Conservation (phyloP, 495 filamentous ascomycete species). For the Aspergillus wentii region DNA sequence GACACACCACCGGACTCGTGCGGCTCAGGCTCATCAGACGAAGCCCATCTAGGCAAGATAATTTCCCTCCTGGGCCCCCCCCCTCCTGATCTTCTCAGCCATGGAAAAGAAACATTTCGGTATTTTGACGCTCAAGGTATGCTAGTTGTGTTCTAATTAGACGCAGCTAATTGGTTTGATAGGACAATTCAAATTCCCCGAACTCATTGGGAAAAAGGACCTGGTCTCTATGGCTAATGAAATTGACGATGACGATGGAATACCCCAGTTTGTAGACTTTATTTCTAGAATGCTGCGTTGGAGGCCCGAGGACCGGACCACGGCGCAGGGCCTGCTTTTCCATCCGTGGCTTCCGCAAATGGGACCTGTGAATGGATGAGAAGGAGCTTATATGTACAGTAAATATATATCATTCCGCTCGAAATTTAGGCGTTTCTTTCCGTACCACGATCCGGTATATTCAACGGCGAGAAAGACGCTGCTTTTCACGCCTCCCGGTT, state of each 20-base stretch:
- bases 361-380: conserved; percentile 5
- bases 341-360: conserved; percentile 12
- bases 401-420: too few species aligned
- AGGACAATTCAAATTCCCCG: conserved; percentile 17
- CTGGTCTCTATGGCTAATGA: conserved; percentile 10
- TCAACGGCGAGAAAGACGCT: too few species aligned
- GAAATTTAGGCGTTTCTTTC: too few species aligned
- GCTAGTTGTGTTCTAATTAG: conserved; percentile 4
- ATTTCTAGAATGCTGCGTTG: conserved; percentile 8
- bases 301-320: conserved; percentile 12
- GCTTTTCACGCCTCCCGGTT: too few species aligned
- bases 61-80: conserved; percentile 21
- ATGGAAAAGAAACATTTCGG: conserved; percentile 12
- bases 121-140: conserved; percentile 20
- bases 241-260: conserved; percentile 9
- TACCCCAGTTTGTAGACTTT: conserved; percentile 8
- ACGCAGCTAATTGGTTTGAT: conserved; percentile 11
- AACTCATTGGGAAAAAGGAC: conserved; percentile 10
- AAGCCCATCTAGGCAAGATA: conserved; percentile 23
- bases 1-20: conserved; percentile 11
- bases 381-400: too few species aligned
- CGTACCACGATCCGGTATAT: too few species aligned
- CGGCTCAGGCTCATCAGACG: conserved; percentile 11
- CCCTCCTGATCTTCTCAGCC: conserved; percentile 18
- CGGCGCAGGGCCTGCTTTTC: conserved; percentile 11